A percentile compares a stretch with the other conserved stretches of the same genome.
These are phyloP conservation scores for Hymenoscyphus occultus DNA, from an alignment of 2,329 filamentous ascomycete species.

Conservation along the genomic window DNA sequence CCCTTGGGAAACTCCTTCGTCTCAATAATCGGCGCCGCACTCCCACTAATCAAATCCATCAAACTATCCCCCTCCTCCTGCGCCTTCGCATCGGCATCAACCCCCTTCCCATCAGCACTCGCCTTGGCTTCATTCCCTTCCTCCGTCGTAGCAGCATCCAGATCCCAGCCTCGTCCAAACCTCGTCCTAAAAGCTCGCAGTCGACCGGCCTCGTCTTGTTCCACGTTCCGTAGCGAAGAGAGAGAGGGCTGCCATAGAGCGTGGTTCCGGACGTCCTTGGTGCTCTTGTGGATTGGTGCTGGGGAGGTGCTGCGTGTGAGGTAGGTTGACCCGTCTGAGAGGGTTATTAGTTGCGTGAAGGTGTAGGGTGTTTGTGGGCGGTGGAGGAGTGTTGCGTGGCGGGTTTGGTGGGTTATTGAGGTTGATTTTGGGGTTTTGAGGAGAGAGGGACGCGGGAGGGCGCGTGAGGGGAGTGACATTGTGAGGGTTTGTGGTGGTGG, in stretches of 20 bases:
- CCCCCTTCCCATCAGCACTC: conserved; percentile 14
- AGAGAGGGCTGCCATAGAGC: conserved; percentile 86
- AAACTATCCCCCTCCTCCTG: conserved; percentile 48
- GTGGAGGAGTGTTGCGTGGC: conserved; percentile 79
- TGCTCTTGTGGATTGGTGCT: conserved; percentile 52
- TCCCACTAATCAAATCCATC: conserved; percentile 55
- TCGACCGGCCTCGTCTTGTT: conserved; percentile 91
- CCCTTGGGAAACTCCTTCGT: conserved; percentile 42
- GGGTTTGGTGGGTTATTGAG: conserved; percentile 35
- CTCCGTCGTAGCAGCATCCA: conserved; percentile 38
- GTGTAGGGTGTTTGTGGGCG: conserved; percentile 92
- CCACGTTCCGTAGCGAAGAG: conserved; percentile 77
- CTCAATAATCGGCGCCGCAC: conserved; percentile 34
- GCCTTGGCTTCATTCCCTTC: conserved; percentile 33
- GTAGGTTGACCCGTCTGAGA: conserved; percentile 86
- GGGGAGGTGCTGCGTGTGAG: conserved; percentile 76
- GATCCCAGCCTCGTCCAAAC: conserved; percentile 84
- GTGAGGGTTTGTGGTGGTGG: not conserved
- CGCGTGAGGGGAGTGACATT: conserved; percentile 21
- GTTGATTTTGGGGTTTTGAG: not conserved
- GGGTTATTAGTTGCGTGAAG: conserved; percentile 92
- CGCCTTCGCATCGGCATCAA: conserved; percentile 17
- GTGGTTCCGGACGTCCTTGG: conserved; percentile 86
- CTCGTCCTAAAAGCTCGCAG: conserved; percentile 80
- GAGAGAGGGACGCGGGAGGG: conserved; percentile 24